phyloP scores from a whole-genome alignment of 2,329 filamentous ascomycete species.

The Clonostachys byssicola region DNA sequence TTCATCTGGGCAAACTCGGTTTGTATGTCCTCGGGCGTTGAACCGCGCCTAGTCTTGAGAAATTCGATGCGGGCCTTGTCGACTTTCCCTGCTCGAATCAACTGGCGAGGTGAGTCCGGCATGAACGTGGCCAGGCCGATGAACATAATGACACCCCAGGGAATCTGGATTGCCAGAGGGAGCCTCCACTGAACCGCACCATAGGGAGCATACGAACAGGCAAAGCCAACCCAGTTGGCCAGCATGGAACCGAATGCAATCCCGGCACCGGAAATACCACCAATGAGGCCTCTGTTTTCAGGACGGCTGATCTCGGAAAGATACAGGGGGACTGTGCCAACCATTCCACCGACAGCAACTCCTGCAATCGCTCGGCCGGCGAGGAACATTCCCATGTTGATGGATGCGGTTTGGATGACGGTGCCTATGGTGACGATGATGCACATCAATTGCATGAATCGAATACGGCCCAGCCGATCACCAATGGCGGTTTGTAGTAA shows the following conservation, averaged over 20 bases:
- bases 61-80: constrained; percentile 44
- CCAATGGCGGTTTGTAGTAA: constrained; percentile 47
- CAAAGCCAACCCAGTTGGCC: constrained; percentile 34
- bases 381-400: constrained; percentile 17
- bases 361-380: constrained; percentile 14
- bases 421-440: constrained; percentile 10
- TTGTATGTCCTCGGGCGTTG: constrained; percentile 34
- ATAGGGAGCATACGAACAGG: constrained; percentile 22
- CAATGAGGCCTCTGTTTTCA: constrained; percentile 15
- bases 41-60: constrained; percentile 37
- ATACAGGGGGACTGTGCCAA: constrained; percentile 11
- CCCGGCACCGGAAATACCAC: constrained; percentile 21
- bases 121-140: constrained; percentile 11
- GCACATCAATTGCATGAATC: constrained; percentile 50
- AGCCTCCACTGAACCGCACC: constrained; percentile 25
- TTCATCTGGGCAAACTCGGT: constrained; percentile 51
- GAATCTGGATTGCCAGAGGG: constrained; percentile 22
- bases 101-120: constrained; percentile 18
- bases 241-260: constrained; percentile 27
- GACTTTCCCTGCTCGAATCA: constrained; percentile 42
- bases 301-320: constrained; percentile 16
- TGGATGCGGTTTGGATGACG: constrained; percentile 15
- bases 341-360: constrained; percentile 10
- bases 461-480: constrained; percentile 46
- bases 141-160: constrained; percentile 20